Conservation (phyloP, 805 yeast species). For the Hanseniaspora clermontiae region DNA sequence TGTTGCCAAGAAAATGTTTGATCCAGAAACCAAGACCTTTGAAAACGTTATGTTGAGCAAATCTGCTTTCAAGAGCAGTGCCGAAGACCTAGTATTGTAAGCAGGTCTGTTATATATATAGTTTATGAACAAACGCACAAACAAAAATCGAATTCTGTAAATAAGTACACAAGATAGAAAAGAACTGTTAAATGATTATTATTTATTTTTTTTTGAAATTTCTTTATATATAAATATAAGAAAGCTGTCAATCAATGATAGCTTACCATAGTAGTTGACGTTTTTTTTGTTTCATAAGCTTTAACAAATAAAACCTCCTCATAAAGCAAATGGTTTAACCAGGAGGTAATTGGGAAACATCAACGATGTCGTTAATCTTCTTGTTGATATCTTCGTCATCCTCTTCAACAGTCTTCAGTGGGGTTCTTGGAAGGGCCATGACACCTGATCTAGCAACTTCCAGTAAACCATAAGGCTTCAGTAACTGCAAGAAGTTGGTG, state of each 20-base stretch:
- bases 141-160: not conserved
- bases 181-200: too few species aligned
- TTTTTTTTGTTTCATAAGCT: not conserved
- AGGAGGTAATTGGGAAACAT: constrained; percentile 84
- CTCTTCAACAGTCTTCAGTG: constrained; percentile 46
- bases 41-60: constrained; percentile 27
- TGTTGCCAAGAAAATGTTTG: constrained; percentile 45
- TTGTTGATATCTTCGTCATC: constrained; percentile 45
- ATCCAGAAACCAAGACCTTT: constrained; percentile 40
- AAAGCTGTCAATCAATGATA: not conserved
- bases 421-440: constrained; percentile 97
- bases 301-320: not conserved
- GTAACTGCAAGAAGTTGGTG: constrained; percentile 69
- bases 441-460: constrained; percentile 96
- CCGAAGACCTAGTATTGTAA: not conserved
- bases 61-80: not conserved
- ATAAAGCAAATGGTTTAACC: constrained; percentile 40
- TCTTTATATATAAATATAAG: too few species aligned
- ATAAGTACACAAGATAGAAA: too few species aligned
- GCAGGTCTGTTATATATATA: too few species aligned
- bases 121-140: too few species aligned
- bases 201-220: not conserved
- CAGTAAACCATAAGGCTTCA: constrained; percentile 91
- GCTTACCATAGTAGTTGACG: not conserved
- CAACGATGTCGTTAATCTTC: constrained; percentile 53